Evolutionary conservation across 2,329 filamentous ascomycete species (phyloP).

Genomic region (Xylaria polymorpha): DNA sequence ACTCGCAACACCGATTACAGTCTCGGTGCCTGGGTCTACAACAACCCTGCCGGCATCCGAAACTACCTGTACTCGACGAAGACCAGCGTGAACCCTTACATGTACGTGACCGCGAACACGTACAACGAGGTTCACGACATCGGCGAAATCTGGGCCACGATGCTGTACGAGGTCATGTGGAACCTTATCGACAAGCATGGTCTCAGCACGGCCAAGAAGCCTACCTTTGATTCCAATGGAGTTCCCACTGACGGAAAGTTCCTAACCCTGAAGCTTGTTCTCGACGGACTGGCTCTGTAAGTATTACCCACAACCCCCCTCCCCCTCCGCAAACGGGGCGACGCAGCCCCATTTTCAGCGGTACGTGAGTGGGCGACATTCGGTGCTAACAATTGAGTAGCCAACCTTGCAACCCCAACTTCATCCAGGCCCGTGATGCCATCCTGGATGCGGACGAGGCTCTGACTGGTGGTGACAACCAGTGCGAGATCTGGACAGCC

Average conservation of each 20-base stretch:
- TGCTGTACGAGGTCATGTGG: conserved; percentile 65
- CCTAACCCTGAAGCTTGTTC: conserved; percentile 60
- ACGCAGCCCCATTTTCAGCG: neutral
- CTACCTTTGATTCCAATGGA: conserved; percentile 54
- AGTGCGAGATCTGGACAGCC: conserved; percentile 61
- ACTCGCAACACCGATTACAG: conserved; percentile 58
- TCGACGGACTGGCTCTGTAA: conserved; percentile 60
- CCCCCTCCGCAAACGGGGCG: neutral
- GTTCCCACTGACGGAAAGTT: conserved; percentile 61
- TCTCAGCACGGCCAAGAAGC: conserved; percentile 55
- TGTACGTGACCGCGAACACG: conserved; percentile 55
- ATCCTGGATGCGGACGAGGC: conserved; percentile 62
- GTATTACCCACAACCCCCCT: conserved; percentile 25
- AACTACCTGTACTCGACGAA: conserved; percentile 60
- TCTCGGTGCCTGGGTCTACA: conserved; percentile 60
- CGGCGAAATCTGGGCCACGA: conserved; percentile 62
- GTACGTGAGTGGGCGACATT: neutral
- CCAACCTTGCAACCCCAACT: conserved; percentile 64
- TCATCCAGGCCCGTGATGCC: conserved; percentile 60
- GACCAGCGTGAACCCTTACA: conserved; percentile 58
- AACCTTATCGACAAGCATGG: conserved; percentile 64
- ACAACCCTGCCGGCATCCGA: conserved; percentile 55
- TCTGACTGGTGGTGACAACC: conserved; percentile 60
- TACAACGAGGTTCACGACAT: conserved; percentile 57
- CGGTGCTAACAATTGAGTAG: conserved; percentile 35